A percentile compares a stretch with the other conserved stretches of the same genome.
Evolutionary conservation across 768 basidiomycete species (phyloP).

Genomic region (Tephrocybe sp.): DNA sequence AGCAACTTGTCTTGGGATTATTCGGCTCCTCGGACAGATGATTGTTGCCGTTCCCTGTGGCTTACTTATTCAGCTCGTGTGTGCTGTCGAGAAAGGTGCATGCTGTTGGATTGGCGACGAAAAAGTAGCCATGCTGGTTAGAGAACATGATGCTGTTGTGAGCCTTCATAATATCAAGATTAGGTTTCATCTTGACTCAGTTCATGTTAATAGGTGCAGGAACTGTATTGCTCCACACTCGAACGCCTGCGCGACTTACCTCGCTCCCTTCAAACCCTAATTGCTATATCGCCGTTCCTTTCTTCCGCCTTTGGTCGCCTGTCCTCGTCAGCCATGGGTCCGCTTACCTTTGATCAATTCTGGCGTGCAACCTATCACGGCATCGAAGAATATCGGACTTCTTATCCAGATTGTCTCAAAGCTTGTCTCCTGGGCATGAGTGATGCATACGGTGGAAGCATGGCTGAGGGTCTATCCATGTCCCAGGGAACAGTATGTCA

Average conservation of each 20-base stretch:
- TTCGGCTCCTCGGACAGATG: constrained; percentile 32
- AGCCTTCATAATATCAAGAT: constrained; percentile 16
- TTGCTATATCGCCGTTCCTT: constrained; percentile 44
- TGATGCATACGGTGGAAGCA: constrained; percentile 47
- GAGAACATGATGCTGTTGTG: constrained; percentile 51
- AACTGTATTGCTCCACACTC: constrained; percentile 47
- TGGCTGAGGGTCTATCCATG: constrained; percentile 43
- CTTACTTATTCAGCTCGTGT: constrained; percentile 35
- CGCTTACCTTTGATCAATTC: constrained; percentile 53
- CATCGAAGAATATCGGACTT: constrained; percentile 31
- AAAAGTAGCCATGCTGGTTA: constrained; percentile 33
- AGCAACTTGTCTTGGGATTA: constrained; percentile 32
- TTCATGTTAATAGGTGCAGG: constrained; percentile 25
- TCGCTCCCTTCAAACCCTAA: constrained; percentile 40
- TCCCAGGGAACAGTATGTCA: constrained; percentile 36
- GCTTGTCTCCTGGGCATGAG: constrained; percentile 45
- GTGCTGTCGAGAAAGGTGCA: constrained; percentile 36
- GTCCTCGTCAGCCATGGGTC: constrained; percentile 46
- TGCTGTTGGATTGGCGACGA: constrained; percentile 56
- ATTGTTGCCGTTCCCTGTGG: constrained; percentile 27
- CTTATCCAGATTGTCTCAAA: constrained; percentile 46
- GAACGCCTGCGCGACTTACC: constrained; percentile 35
- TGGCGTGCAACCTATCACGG: constrained; percentile 59
- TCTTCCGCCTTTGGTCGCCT: constrained; percentile 47
- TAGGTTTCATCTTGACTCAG: not conserved